Percentiles rank a stretch among this genome's conserved stretches.
These are phyloP conservation scores for Boletellus sp. DNA, from an alignment of 768 basidiomycete species.

Conservation along the genomic window DNA sequence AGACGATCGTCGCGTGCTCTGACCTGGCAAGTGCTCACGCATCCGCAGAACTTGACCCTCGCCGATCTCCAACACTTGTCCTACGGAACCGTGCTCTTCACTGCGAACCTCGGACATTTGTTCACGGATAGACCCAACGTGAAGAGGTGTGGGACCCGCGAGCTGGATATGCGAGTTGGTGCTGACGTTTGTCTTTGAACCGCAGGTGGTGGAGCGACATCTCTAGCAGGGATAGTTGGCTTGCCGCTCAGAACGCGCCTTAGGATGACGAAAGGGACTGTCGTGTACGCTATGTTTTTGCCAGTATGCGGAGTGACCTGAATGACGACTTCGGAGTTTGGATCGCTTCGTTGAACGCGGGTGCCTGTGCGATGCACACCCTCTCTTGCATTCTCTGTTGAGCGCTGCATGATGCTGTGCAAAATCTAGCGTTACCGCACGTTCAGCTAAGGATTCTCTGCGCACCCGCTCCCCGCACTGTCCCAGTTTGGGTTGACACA, in stretches of 20 bases:
- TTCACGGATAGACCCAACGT: slow-evolving; percentile 18
- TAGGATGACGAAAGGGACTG: background rate
- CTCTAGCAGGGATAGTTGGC: slow-evolving; percentile 42
- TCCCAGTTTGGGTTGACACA: too few species aligned
- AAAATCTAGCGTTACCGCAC: too few species aligned
- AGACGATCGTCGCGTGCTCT: background rate
- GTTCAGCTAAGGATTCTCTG: too few species aligned
- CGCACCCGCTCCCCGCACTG: too few species aligned
- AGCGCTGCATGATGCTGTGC: too few species aligned
- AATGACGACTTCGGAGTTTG: too few species aligned
- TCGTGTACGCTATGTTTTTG: background rate
- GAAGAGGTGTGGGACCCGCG: slow-evolving; percentile 8
- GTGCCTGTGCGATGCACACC: too few species aligned
- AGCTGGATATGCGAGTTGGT: background rate
- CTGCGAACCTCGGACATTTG: slow-evolving; percentile 5
- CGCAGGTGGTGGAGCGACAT: slow-evolving; percentile 50
- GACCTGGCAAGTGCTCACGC: background rate
- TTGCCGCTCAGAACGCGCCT: slow-evolving; percentile 36
- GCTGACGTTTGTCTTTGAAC: background rate
- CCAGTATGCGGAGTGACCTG: too few species aligned
- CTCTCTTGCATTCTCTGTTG: too few species aligned
- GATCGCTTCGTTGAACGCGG: too few species aligned
- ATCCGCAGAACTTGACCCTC: slow-evolving; percentile 14
- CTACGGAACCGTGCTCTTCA: slow-evolving; percentile 11
- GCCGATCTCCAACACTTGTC: slow-evolving; percentile 23